Conservation (phyloP, 176 grass and related monocot species). For the Oryza rufipogon region DNA sequence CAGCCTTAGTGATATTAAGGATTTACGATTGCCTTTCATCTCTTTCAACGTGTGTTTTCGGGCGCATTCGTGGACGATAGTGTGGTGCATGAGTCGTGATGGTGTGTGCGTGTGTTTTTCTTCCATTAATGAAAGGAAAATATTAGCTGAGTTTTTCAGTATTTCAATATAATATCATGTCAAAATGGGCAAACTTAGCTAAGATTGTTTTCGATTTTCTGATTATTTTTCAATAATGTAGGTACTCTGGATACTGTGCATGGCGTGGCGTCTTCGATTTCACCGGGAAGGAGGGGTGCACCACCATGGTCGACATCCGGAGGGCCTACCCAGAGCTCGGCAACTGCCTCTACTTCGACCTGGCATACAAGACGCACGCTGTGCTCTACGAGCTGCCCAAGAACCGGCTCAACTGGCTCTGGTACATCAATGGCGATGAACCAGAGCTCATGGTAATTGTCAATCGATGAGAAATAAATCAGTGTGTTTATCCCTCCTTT, state of each 20-base stretch:
- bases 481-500: not conserved
- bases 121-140: no score
- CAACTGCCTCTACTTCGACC: slow-evolving; percentile 83
- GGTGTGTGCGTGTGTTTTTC: no score
- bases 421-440: slow-evolving; percentile 83
- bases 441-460: slow-evolving; percentile 63
- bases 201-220: no score
- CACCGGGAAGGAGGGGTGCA: slow-evolving; percentile 61
- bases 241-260: slow-evolving; percentile 80
- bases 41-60: no score
- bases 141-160: no score
- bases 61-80: no score
- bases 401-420: slow-evolving; percentile 84
- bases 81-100: no score
- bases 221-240: slow-evolving; percentile 17
- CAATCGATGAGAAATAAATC: not conserved
- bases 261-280: slow-evolving; percentile 90
- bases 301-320: slow-evolving; percentile 49
- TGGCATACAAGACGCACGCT: slow-evolving; percentile 66
- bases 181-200: no score
- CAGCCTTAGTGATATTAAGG: no score
- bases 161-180: no score
- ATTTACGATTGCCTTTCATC: no score
- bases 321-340: slow-evolving; percentile 73
- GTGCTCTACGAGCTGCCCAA: slow-evolving; percentile 82